phyloP scores from a whole-genome alignment of 495 filamentous ascomycete species.

The Hypoxylon trugodes region DNA sequence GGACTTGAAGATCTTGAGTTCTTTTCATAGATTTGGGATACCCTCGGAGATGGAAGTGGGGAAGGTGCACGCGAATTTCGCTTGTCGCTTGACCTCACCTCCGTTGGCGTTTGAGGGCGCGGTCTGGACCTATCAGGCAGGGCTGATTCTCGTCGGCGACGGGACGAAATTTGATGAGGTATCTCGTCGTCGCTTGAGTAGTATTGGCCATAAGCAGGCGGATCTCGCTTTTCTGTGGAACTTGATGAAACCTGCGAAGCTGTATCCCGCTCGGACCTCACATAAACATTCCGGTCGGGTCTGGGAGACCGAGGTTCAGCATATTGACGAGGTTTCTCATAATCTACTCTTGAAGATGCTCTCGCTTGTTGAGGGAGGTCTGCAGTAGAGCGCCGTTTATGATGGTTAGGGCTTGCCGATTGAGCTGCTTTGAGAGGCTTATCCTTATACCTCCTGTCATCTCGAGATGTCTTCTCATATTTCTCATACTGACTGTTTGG shows the following conservation, averaged over 20 bases:
- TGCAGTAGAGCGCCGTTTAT: constrained; percentile 38
- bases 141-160: constrained; percentile 25
- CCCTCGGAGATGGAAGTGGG: constrained; percentile 35
- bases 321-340: constrained; percentile 25
- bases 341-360: constrained; percentile 19
- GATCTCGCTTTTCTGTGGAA: constrained; percentile 19
- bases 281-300: constrained; percentile 19
- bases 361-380: constrained; percentile 33
- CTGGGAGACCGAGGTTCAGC: constrained; percentile 24
- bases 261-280: constrained; percentile 35
- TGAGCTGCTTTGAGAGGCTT: constrained; percentile 18
- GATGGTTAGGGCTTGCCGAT: constrained; percentile 35
- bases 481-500: constrained; percentile 33
- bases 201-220: constrained; percentile 29
- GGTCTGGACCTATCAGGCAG: constrained; percentile 9
- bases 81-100: constrained; percentile 23
- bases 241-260: constrained; percentile 27
- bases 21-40: constrained; percentile 37
- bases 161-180: constrained; percentile 2
- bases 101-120: constrained; percentile 15
- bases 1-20: constrained; percentile 39
- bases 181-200: constrained; percentile 44
- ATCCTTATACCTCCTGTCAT: constrained; percentile 40
- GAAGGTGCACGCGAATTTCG: constrained; percentile 35
- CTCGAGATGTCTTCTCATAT: constrained; percentile 12